These are phyloP conservation scores for Eucalyptus regnans DNA, from an alignment of 345 rosid genomes.

Conservation along the genomic window DNA sequence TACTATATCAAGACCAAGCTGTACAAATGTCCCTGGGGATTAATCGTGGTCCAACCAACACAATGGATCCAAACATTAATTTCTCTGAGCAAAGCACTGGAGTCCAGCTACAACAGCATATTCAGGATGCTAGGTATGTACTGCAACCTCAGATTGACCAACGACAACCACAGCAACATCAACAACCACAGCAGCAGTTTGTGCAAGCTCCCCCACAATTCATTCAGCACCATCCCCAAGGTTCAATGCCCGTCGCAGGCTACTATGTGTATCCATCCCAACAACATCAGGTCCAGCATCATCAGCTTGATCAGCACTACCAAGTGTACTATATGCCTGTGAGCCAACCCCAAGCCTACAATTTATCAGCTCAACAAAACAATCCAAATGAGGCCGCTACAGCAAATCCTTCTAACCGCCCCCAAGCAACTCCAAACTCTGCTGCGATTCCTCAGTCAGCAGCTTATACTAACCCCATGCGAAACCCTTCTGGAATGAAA, in stretches of 20 bases:
- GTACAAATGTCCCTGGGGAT: slow-evolving; percentile 53
- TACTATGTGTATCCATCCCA: slow-evolving; percentile 74
- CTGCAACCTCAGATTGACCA: slow-evolving; percentile 53
- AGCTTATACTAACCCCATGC: slow-evolving; percentile 32
- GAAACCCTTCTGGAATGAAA: slow-evolving; percentile 44
- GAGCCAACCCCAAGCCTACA: slow-evolving; percentile 50
- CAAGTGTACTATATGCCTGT: slow-evolving; percentile 63
- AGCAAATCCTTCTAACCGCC: slow-evolving; percentile 27
- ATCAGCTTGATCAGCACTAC: slow-evolving; percentile 79
- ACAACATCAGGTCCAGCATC: slow-evolving; percentile 63
- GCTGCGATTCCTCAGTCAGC: slow-evolving; percentile 37
- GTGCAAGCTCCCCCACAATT: slow-evolving; percentile 59
- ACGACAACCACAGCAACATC: slow-evolving; percentile 26
- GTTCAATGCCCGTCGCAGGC: slow-evolving; percentile 45
- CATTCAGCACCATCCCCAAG: slow-evolving; percentile 60
- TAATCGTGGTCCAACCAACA: slow-evolving; percentile 25
- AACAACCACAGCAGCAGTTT: slow-evolving; percentile 51
- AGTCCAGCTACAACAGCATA: slow-evolving; percentile 22
- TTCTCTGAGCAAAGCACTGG: slow-evolving; percentile 40
- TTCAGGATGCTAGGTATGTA: slow-evolving; percentile 34
- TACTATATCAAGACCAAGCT: slow-evolving; percentile 54
- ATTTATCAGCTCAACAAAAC: slow-evolving; percentile 64
- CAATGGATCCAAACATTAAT: slow-evolving; percentile 43
- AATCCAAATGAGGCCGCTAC: slow-evolving; percentile 40
- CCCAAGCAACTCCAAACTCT: slow-evolving; percentile 50